Percentiles rank a stretch among this genome's conserved stretches.
Conservation (phyloP, 129 eudicot genomes). For the Flaveria bidentis region DNA sequence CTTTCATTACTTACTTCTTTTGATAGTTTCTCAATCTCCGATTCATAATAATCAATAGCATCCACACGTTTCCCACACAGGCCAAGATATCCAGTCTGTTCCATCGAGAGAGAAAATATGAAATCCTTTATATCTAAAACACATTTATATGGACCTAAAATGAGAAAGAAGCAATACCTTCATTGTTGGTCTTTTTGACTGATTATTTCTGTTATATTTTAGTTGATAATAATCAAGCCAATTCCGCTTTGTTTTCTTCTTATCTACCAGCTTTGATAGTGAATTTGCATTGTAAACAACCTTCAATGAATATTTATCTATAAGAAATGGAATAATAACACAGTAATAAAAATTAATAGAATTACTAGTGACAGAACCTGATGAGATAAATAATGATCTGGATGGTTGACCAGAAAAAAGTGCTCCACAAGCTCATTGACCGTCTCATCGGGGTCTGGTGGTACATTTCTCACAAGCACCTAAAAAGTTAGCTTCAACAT, state of each 20-base stretch:
- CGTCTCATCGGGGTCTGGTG: constrained; percentile 85
- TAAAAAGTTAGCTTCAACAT: constrained; percentile 26
- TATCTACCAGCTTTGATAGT: constrained; percentile 58
- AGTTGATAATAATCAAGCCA: constrained; percentile 89
- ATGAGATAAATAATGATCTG: constrained; percentile 76
- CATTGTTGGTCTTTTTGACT: constrained; percentile 48
- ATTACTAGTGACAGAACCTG: constrained; percentile 55
- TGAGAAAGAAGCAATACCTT: constrained; percentile 49
- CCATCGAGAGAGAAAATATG: constrained; percentile 15
- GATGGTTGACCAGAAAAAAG: constrained; percentile 86
- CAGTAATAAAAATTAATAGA: neutral
- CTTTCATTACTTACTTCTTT: constrained; percentile 48
- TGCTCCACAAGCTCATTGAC: constrained; percentile 88
- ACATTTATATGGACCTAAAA: neutral
- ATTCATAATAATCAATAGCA: constrained; percentile 62
- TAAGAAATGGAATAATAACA: constrained; percentile 17
- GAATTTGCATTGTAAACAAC: constrained; percentile 67
- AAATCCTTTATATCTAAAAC: constrained; percentile 22
- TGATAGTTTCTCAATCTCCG: constrained; percentile 47
- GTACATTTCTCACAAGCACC: constrained; percentile 93
- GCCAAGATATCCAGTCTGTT: constrained; percentile 71
- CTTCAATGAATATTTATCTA: constrained; percentile 40
- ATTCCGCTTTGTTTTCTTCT: constrained; percentile 71
- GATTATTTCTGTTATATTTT: constrained; percentile 55
- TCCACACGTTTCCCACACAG: constrained; percentile 63